phyloP scores from a whole-genome alignment of 2,329 filamentous ascomycete species.

The Aspergillus novofumigatus region DNA sequence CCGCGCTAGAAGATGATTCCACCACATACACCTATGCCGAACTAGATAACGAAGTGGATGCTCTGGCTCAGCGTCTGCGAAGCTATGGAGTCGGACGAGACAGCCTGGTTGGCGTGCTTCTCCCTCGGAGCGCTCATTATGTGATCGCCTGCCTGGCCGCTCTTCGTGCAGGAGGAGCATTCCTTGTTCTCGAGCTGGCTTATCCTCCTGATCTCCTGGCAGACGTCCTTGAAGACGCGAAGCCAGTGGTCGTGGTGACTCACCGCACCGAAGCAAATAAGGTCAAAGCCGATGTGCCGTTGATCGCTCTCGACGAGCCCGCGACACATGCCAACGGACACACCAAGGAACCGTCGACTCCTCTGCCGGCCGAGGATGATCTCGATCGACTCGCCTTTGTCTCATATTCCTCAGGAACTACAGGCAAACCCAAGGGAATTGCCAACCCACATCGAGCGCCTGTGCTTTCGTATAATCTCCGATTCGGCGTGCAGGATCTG shows the following conservation, averaged over 20 bases:
- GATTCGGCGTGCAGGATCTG: slow-evolving; percentile 67
- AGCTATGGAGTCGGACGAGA: slow-evolving; percentile 67
- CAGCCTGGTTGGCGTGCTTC: slow-evolving; percentile 68
- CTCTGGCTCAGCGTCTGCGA: slow-evolving; percentile 62
- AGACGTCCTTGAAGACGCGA: slow-evolving; percentile 73
- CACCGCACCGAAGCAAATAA: slow-evolving; percentile 60
- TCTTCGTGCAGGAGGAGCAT: slow-evolving; percentile 74
- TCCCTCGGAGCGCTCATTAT: slow-evolving; percentile 72
- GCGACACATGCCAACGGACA: slow-evolving; percentile 30
- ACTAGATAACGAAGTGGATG: slow-evolving; percentile 63
- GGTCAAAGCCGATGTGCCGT: slow-evolving; percentile 57
- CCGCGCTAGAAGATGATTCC: slow-evolving; percentile 68
- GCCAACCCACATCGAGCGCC: slow-evolving; percentile 72
- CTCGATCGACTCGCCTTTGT: slow-evolving; percentile 73
- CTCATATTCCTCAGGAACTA: slow-evolving; percentile 76
- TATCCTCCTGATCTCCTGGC: slow-evolving; percentile 70
- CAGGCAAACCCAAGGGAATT: slow-evolving; percentile 76
- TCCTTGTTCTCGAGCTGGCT: slow-evolving; percentile 73
- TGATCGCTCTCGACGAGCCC: slow-evolving; percentile 61
- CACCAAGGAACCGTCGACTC: slow-evolving; percentile 42
- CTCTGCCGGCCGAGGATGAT: slow-evolving; percentile 61
- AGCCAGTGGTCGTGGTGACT: slow-evolving; percentile 67
- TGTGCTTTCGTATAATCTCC: slow-evolving; percentile 67
- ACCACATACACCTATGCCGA: slow-evolving; percentile 67
- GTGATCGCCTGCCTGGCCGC: slow-evolving; percentile 74